A percentile compares a stretch with the other conserved stretches of the same genome.
Conservation (phyloP, 2,329 filamentous ascomycete species). For the Byssoonygena ceratinophila region DNA sequence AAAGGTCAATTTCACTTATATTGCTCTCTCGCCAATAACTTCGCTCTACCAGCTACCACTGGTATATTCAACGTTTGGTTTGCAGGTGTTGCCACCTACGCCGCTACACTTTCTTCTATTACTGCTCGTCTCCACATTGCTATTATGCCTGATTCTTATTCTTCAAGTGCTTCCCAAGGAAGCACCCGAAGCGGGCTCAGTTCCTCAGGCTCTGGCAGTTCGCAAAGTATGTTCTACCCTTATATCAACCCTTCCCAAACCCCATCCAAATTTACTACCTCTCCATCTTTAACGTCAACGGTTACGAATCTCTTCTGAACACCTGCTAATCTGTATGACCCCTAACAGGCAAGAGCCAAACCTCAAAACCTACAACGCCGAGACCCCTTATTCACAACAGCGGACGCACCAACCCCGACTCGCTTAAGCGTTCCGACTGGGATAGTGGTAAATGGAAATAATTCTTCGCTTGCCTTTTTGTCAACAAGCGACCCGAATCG, state of each 20-base stretch:
- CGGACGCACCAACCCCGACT: constrained; percentile 11
- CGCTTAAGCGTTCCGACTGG: constrained; percentile 4
- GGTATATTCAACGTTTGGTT: background rate
- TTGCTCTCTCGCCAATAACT: background rate
- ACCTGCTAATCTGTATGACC: no score
- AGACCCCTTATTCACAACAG: constrained; percentile 13
- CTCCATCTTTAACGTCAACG: no score
- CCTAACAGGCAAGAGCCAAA: constrained; percentile 9
- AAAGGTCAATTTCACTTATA: background rate
- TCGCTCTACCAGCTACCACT: constrained; percentile 2
- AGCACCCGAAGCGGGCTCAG: constrained; percentile 3
- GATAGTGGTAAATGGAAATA: constrained; percentile 12
- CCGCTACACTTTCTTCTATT: background rate
- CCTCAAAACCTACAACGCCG: constrained; percentile 4
- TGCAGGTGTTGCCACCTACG: constrained; percentile 5
- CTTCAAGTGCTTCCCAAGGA: constrained; percentile 2
- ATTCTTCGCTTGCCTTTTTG: background rate
- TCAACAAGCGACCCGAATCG: background rate
- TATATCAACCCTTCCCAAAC: no score
- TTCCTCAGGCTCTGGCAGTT: constrained; percentile 1
- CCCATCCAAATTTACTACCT: no score
- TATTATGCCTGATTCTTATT: constrained; percentile 18
- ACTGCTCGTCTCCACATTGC: background rate
- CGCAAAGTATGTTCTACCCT: constrained; percentile 11
- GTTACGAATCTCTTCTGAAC: no score